Evolutionary conservation across 176 grass and related monocot species (phyloP), one percentile per base, ranked within the genome.

Genomic region (maize (Zea mays)): DNA sequence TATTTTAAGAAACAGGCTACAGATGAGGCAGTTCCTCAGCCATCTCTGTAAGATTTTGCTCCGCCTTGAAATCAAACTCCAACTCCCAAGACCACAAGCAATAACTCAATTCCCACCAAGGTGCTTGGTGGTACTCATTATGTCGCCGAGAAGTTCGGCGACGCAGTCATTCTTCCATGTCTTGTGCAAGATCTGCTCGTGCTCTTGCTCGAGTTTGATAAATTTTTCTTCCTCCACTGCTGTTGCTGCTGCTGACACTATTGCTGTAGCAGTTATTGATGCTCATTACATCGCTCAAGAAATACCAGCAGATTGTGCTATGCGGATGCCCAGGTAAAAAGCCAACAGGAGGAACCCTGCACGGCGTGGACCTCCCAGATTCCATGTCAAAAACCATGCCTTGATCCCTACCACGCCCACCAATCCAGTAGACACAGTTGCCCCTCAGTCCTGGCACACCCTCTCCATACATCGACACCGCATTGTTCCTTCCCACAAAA

Each of bases 301-400:
- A 88, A 77, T 71, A 88, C 82, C 86, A 85, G 49, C 82, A 88
- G 48, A 88, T 85, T 6, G 86, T 80, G 65, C 57, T 88, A n/a
- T 81, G 72, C 0, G 35, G 58, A 72, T 83, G 48, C 5, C 86
- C 72, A 1, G 58, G 71, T 44, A 72, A 9, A 27, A 52, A 48
- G 1, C 82, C 65, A 50, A 56, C 56, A 3, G 14, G 34, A 35
- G 82, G 66, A 75, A 60, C 6, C 7, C 11, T 77, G 77, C 86
- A 88, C 1, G 65, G 77, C 2, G 65, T 43, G 14, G 86, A 88
- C 58, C 82, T 88, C 72, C 77, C 82, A 0, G 77, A 81, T 21
- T 70, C 65, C 86, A 88, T 88, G 82, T 88, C 86, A 16, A 88
- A 88, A 3, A 88, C 86, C 86, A 88, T 88, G 39, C 86, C 86